Conservation (phyloP, 2,329 filamentous ascomycete species). For the Dactylellina cionopaga region DNA sequence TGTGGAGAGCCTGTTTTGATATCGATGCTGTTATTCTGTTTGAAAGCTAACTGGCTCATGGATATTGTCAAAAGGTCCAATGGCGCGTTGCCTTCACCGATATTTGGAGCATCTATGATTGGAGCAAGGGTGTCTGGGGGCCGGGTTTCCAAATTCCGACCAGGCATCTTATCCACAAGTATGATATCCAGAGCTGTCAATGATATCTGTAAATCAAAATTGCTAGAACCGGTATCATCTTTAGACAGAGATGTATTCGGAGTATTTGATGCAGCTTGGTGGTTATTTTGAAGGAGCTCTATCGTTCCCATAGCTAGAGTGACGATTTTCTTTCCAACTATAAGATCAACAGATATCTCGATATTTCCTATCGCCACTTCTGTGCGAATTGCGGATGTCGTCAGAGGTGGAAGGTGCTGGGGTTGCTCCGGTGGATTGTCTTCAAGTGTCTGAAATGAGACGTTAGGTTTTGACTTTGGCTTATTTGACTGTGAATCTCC, state of each 20-base stretch:
- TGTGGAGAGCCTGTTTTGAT: conserved; percentile 68
- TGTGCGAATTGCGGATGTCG: not conserved
- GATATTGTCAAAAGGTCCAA: conserved; percentile 27
- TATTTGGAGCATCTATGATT: not conserved
- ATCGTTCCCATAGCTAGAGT: not conserved
- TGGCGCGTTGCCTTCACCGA: not conserved
- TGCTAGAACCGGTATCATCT: not conserved
- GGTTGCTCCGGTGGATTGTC: not conserved
- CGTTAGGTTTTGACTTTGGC: conserved; percentile 23
- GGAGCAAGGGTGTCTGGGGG: not conserved
- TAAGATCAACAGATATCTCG: conserved; percentile 21
- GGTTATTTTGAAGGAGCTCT: not conserved
- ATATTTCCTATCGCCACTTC: conserved; percentile 35
- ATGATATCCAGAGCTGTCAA: conserved; percentile 18
- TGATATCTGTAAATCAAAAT: conserved; percentile 6
- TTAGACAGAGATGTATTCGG: not conserved
- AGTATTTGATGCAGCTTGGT: not conserved
- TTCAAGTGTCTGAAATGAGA: conserved; percentile 35
- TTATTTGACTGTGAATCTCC: conserved; percentile 48
- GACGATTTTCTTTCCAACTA: conserved; percentile 17
- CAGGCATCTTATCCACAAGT: conserved; percentile 33
- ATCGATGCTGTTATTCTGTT: conserved; percentile 59
- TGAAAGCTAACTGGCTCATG: not conserved
- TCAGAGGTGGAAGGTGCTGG: not conserved
- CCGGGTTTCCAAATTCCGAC: not conserved